Evolutionary conservation across 2,329 filamentous ascomycete genomes (phyloP).

Genomic region (Orbilia javanica): DNA sequence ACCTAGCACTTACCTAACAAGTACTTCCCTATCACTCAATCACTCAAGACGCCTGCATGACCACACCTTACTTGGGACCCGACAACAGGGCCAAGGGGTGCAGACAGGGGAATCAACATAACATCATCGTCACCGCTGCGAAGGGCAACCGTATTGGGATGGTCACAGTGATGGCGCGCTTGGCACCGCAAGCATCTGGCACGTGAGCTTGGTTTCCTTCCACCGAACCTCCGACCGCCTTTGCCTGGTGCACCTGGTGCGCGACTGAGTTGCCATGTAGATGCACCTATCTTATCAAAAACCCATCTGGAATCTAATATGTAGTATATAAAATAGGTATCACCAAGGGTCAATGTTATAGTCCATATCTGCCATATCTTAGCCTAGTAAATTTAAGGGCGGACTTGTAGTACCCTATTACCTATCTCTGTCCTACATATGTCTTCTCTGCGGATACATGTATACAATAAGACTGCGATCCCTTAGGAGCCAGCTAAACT

Average conservation of each 20-base stretch:
- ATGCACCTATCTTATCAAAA: not conserved
- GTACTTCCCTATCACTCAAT: not conserved
- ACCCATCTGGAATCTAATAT: not conserved
- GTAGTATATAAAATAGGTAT: too few species aligned
- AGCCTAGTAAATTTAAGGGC: too few species aligned
- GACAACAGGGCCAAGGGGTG: conserved; percentile 7
- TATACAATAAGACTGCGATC: too few species aligned
- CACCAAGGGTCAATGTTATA: too few species aligned
- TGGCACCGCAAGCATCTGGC: conserved; percentile 6
- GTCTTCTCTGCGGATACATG: not conserved
- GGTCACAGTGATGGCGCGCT: conserved; percentile 12
- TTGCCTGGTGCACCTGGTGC: not conserved
- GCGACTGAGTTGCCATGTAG: not conserved
- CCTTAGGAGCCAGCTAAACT: not conserved
- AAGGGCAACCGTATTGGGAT: conserved; percentile 48
- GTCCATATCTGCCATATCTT: too few species aligned
- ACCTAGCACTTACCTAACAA: too few species aligned
- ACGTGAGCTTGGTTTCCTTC: conserved; percentile 27
- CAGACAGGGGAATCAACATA: conserved; percentile 17
- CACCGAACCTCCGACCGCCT: conserved; percentile 5
- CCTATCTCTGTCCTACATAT: not conserved
- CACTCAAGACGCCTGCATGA: too few species aligned
- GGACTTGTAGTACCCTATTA: too few species aligned
- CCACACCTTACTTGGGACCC: not conserved
- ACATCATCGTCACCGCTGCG: conserved; percentile 45